A percentile compares a stretch with the other conserved stretches of the same genome.
phyloP scores from a whole-genome alignment of 1,284 basidiomycete species.

The Volvariella surrecta region DNA sequence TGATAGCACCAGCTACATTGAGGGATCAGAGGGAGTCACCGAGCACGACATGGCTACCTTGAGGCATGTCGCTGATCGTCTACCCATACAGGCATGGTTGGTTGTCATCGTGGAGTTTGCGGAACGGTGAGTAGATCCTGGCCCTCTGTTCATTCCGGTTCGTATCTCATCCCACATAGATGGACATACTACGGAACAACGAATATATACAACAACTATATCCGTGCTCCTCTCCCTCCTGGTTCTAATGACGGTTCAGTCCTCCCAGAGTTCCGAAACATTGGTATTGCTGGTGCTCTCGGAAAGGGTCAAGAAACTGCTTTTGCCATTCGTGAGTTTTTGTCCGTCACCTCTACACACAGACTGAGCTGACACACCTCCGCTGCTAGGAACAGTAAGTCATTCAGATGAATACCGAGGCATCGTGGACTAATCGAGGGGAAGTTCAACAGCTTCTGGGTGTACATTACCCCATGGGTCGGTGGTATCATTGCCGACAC shows the following conservation, averaged over 20 bases:
- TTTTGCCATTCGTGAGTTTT: slow-evolving; percentile 26
- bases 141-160: slow-evolving; percentile 3
- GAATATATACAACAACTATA: slow-evolving; percentile 41
- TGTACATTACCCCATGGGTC: slow-evolving; percentile 36
- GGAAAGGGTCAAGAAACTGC: slow-evolving; percentile 34
- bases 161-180: slow-evolving; percentile 12
- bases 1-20: slow-evolving; percentile 20
- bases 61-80: slow-evolving; percentile 34
- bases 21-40: slow-evolving; percentile 41
- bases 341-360: no score
- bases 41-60: slow-evolving; percentile 38
- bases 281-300: slow-evolving; percentile 39
- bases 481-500: slow-evolving; percentile 50
- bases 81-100: slow-evolving; percentile 33
- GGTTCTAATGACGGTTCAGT: slow-evolving; percentile 43
- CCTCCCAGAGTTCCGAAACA: slow-evolving; percentile 24
- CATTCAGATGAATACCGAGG: no score
- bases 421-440: neutral
- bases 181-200: slow-evolving; percentile 41
- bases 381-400: slow-evolving; percentile 14
- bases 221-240: slow-evolving; percentile 37
- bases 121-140: slow-evolving; percentile 34
- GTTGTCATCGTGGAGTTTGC: slow-evolving; percentile 43
- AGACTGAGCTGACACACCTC: no score
- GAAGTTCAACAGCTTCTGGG: slow-evolving; percentile 38